Evolutionary conservation across 2,329 filamentous ascomycete genomes (phyloP), one percentile per base, ranked within the genome.

Genomic region (Sporothrix pseudoabietina): DNA sequence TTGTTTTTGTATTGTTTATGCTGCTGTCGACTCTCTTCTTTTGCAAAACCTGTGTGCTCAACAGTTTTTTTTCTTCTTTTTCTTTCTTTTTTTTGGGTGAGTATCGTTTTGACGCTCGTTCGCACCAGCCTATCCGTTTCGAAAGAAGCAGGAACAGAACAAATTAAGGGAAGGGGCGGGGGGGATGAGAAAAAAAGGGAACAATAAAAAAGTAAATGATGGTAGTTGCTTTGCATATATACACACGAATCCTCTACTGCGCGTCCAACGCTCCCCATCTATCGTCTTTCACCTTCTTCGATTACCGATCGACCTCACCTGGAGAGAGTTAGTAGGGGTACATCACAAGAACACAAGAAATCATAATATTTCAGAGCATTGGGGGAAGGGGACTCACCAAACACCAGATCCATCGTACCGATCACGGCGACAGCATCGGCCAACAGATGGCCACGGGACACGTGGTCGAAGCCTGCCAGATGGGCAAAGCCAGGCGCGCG

Each of bases 361-460:
- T 7, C 7, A 0, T 22, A 5, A 19, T 54, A 2, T 6, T n/a
- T 55, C 19, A 2, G 4, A 57, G 32, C 2, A 26, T 8, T n/a
- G 7, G 30, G 4, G 6, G 39, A n/a, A 1, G 26, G 3, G 22
- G 19, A 83, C 88, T 87, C 86, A 89, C 94, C 94, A 82, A 96
- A 95, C 86, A 95, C 92, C 81, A 96, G 84, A 88, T 94, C 92
- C 92, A 94, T 94, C 71, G 92, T 92, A 81, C 90, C 92, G 78
- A 98, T 98, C 74, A 98, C 94, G 66, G 96, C 97, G 69, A 99
- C 96, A 35, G 95, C 96, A 83, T 99, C 96, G 75, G 97, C 96
- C 78, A 99, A 85, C 83, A 99, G 84, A 85, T 99, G 97, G 44
- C 96, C 96, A 84, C 93, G 92, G 76, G 91, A 91, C 72, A 99